Evolutionary conservation across 2,329 filamentous ascomycete genomes (phyloP).

Genomic region (Tothia fuscella): DNA sequence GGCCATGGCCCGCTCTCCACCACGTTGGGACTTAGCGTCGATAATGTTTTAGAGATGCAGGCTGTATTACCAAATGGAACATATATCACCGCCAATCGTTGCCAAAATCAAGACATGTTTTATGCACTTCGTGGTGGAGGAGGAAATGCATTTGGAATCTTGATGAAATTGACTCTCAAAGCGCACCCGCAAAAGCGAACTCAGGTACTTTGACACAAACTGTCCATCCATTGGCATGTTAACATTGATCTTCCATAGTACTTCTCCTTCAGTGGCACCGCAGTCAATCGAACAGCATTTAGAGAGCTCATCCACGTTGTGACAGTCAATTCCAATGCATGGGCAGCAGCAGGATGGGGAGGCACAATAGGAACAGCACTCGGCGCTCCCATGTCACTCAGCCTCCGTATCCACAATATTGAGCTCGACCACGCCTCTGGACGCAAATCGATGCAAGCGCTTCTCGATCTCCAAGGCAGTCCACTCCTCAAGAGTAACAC

Average conservation of each 20-base stretch:
- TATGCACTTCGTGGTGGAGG: slow-evolving; percentile 26
- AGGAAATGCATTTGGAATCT: neutral
- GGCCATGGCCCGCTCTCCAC: neutral
- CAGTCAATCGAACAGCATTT: neutral
- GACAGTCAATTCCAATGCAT: neutral
- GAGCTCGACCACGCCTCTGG: no score
- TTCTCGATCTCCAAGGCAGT: no score
- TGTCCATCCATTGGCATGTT: neutral
- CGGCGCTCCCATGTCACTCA: no score
- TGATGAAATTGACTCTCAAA: neutral
- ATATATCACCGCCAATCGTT: slow-evolving; percentile 22
- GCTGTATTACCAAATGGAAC: neutral
- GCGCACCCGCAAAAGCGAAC: neutral
- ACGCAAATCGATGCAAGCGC: no score
- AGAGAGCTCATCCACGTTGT: neutral
- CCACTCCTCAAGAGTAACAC: no score
- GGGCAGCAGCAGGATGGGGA: no score
- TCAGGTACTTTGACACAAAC: neutral
- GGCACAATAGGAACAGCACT: no score
- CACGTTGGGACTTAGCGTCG: neutral
- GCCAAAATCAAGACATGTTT: slow-evolving; percentile 25
- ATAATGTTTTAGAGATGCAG: neutral
- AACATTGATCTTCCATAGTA: no score
- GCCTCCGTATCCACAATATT: no score
- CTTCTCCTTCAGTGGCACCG: no score